Evolutionary conservation across 352 stramenopile genomes (phyloP), one percentile per base, ranked within the genome.

Genomic region (Hyaloperonospora arabidopsidis): DNA sequence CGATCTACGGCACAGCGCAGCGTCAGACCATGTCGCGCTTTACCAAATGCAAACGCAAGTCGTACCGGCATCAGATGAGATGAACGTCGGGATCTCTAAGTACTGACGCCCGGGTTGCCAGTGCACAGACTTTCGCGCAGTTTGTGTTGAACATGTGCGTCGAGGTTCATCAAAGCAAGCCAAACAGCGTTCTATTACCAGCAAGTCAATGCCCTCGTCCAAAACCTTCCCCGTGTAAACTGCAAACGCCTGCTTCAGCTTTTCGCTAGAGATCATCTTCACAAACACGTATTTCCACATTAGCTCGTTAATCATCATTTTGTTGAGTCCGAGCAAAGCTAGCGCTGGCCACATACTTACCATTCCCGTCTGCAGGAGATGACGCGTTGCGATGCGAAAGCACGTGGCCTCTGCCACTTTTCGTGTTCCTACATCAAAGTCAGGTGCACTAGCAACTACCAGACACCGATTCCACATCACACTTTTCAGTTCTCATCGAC

Each of bases 31-130:
- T 18, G 22, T 21, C 18, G 14, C 21, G 36, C 13, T 28, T 4
- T 17, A 35, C 10, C 8, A 44, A 32, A 48, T 32, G 2, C 34
- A 45, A 39, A 23, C 34, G 15, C 14, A 57, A n/a, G 32, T 35
- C 50, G 25, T 65, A 68, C 66, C 48, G 2, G 57, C 44, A 21
- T 59, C 35, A 18, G 59, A 63, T 1, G 58, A 60, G 5, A 59
- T 46, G 51, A 74, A 66, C 7, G 59, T 69, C 10, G 66, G 51
- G 2, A 19, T 48, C 22, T 48, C 54, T n/a, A 73, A 44, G 23
- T 51, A 68, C 43, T 70, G 65, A 14, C 65, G 57, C 28, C 61
- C 65, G 5, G 65, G 65, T 45, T 70, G 65, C 65, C 65, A 73
- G 29, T 47, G 57, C 21, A 54, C 34, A 41, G 34, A 25, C 12